These are phyloP conservation scores for Trifolium subterraneum DNA, from an alignment of 306 rosid species.

Conservation along the genomic window DNA sequence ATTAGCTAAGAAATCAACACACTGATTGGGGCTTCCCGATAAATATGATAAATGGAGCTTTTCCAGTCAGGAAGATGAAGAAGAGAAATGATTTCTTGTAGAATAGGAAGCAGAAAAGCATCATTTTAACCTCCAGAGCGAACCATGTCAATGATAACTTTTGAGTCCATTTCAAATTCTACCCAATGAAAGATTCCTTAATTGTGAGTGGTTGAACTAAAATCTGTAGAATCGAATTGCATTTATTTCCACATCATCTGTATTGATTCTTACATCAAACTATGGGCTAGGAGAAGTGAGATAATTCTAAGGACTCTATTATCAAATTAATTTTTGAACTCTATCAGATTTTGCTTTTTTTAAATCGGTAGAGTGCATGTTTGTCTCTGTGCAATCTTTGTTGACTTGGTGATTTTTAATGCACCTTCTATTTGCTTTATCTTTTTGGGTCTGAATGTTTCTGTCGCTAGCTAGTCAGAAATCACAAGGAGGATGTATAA, in stretches of 20 bases:
- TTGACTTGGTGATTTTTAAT: slow-evolving; percentile 30
- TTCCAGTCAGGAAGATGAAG: no score
- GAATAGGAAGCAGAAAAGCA: no score
- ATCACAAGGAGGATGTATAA: slow-evolving; percentile 82
- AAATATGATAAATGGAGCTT: no score
- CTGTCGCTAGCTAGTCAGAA: slow-evolving; percentile 99
- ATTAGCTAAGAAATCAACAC: no score
- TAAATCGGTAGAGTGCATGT: slow-evolving; percentile 4
- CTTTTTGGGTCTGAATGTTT: slow-evolving; percentile 76
- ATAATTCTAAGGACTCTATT: neutral
- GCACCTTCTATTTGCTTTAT: slow-evolving; percentile 29
- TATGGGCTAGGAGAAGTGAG: neutral
- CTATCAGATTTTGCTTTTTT: slow-evolving; percentile 10
- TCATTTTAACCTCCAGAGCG: no score
- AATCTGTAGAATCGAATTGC: neutral
- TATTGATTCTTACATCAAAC: slow-evolving; percentile 27
- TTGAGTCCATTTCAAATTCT: no score
- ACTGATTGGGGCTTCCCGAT: no score
- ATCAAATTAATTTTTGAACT: neutral
- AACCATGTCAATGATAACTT: no score
- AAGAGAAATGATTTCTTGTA: no score
- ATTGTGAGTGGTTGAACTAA: slow-evolving; percentile 27
- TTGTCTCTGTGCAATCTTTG: slow-evolving; percentile 30
- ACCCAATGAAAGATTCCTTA: neutral
- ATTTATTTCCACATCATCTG: neutral